Conservation (phyloP, 176 grass and related monocot species). For the Alopecurus myosuroides region DNA sequence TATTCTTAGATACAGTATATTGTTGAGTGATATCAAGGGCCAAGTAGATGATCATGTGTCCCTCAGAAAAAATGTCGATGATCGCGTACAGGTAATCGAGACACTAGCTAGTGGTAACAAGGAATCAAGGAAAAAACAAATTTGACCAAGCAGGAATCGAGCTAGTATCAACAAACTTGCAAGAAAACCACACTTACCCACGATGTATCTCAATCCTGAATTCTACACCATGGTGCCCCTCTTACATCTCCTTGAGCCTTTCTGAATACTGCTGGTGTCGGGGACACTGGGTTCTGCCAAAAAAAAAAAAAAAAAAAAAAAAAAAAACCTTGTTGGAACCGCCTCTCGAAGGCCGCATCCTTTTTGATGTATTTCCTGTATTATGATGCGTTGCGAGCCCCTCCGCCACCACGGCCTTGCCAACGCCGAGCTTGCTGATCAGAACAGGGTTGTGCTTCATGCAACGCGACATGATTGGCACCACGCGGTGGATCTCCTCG, state of each 20-base stretch:
- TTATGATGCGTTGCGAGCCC: constrained; percentile 73
- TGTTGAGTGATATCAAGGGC: no score
- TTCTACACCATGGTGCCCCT: constrained; percentile 73
- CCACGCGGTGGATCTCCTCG: constrained; percentile 68
- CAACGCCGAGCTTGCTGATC: constrained; percentile 69
- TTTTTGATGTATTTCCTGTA: constrained; percentile 82
- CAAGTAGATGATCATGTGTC: no score
- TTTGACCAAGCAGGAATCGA: neutral
- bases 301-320: no score
- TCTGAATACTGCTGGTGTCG: constrained; percentile 62
- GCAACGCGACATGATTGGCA: constrained; percentile 60
- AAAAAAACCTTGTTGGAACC: constrained; percentile 83
- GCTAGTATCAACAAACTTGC: neutral
- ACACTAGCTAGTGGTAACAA: no score
- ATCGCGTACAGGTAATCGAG: no score
- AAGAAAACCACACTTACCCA: constrained; percentile 33
- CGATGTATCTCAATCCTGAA: constrained; percentile 74
- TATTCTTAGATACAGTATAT: no score
- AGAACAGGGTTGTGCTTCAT: constrained; percentile 88
- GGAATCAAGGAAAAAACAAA: no score
- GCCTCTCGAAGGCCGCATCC: constrained; percentile 68
- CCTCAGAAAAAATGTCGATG: no score
- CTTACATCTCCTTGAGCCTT: constrained; percentile 81
- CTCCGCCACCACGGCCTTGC: constrained; percentile 73
- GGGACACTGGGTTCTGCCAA: constrained; percentile 62